These are phyloP conservation scores for Chimonanthus salicifolius DNA, from an alignment of 164 flowering plant genomes.

Conservation along the genomic window DNA sequence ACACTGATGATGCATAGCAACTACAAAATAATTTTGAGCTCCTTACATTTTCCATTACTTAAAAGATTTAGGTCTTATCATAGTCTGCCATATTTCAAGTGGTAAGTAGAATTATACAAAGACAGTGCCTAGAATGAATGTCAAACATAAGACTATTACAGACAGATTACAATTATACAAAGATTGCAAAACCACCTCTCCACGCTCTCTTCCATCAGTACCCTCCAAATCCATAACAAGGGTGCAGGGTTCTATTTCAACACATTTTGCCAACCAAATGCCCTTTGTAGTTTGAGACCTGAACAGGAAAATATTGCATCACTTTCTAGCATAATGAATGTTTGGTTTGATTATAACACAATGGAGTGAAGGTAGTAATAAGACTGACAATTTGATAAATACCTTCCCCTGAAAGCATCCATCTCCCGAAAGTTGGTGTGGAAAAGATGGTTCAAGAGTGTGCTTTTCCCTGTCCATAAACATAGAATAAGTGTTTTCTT, in stretches of 20 bases:
- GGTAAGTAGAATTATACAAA: not conserved
- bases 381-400: slow-evolving; percentile 12
- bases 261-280: slow-evolving; percentile 87
- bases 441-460: slow-evolving; percentile 79
- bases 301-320: slow-evolving; percentile 5
- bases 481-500: slow-evolving; percentile 27
- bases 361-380: not conserved
- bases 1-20: no score
- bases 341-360: not conserved
- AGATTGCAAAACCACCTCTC: slow-evolving; percentile 54
- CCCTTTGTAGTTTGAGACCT: slow-evolving; percentile 98
- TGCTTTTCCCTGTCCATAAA: slow-evolving; percentile 73
- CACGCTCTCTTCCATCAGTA: slow-evolving; percentile 97
- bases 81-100: not conserved
- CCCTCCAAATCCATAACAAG: slow-evolving; percentile 98
- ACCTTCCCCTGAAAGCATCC: slow-evolving; percentile 96
- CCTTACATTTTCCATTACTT: not conserved
- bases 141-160: not conserved
- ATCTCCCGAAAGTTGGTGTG: slow-evolving; percentile 86
- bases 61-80: not conserved
- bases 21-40: no score
- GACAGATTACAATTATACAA: not conserved
- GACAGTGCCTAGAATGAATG: not conserved
- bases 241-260: slow-evolving; percentile 85
- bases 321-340: not conserved